A percentile compares a stretch with the other conserved stretches of the same genome.
phyloP scores from a whole-genome alignment of 1,284 basidiomycete genomes.

The Ceratobasidium sp. region DNA sequence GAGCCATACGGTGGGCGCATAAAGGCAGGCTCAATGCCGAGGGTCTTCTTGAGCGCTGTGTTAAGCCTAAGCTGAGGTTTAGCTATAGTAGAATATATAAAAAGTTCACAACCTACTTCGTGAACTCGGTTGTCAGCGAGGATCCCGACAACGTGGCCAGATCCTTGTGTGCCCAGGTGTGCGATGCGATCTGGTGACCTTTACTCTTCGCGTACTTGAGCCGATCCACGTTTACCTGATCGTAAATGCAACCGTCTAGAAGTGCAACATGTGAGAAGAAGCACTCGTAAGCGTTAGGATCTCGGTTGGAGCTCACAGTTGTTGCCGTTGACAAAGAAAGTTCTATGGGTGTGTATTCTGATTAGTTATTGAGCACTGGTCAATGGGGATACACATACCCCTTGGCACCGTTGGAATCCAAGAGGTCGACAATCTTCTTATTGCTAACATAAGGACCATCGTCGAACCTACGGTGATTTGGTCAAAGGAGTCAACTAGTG shows the following conservation, averaged over 20 bases:
- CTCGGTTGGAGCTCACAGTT: constrained; percentile 33
- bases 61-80: constrained; percentile 4
- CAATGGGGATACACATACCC: neutral
- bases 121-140: constrained; percentile 17
- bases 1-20: constrained; percentile 48
- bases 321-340: constrained; percentile 36
- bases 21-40: constrained; percentile 21
- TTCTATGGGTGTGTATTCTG: neutral
- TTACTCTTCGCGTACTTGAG: constrained; percentile 38
- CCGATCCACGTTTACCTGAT: constrained; percentile 12
- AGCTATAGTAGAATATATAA: neutral
- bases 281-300: too few relatives aligned
- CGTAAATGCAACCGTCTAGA: constrained; percentile 35
- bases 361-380: neutral
- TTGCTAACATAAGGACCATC: constrained; percentile 37
- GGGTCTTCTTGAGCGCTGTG: constrained; percentile 30
- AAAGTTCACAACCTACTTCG: neutral
- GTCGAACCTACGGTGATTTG: constrained; percentile 19
- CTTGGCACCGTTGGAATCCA: constrained; percentile 24
- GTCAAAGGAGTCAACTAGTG: neutral
- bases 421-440: constrained; percentile 12
- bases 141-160: neutral
- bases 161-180: constrained; percentile 33
- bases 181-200: constrained; percentile 42
- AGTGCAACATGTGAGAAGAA: neutral